Evolutionary conservation across 805 yeast genomes (phyloP).

Genomic region (Limtongia smithiae): DNA sequence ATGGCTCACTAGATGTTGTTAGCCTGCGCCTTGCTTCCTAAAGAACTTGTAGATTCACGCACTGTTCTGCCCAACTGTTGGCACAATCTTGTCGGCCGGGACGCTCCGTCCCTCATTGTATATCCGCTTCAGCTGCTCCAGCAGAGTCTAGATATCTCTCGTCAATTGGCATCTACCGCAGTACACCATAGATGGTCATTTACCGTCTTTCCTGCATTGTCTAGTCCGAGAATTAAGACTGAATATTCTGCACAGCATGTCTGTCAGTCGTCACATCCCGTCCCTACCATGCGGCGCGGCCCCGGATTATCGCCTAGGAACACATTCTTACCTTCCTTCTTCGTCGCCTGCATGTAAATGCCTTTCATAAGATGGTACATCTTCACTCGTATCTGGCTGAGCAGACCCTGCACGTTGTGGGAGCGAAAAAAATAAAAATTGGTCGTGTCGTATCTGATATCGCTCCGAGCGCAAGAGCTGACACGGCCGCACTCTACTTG

Average conservation of each 20-base stretch:
- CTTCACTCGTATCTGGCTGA: neutral
- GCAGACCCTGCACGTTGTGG: too few relatives aligned
- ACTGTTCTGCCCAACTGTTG: slow-evolving; percentile 93
- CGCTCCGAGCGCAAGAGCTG: too few relatives aligned
- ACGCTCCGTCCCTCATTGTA: slow-evolving; percentile 38
- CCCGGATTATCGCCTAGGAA: neutral
- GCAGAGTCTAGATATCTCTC: slow-evolving; percentile 44
- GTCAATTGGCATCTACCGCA: neutral
- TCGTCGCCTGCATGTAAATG: slow-evolving; percentile 55
- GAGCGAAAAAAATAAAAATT: too few relatives aligned
- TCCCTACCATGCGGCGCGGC: neutral
- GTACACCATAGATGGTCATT: slow-evolving; percentile 1
- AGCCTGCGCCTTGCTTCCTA: slow-evolving; percentile 29
- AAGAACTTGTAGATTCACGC: slow-evolving; percentile 36
- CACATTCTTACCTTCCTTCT: slow-evolving; percentile 46
- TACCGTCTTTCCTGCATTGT: slow-evolving; percentile 90
- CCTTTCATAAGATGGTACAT: slow-evolving; percentile 72
- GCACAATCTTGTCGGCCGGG: slow-evolving; percentile 59
- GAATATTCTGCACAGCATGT: slow-evolving; percentile 51
- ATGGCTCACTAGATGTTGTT: slow-evolving; percentile 39
- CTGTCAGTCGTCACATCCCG: neutral
- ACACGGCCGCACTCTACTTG: too few relatives aligned
- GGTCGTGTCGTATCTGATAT: too few relatives aligned
- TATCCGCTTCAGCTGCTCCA: slow-evolving; percentile 60
- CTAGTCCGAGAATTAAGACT: slow-evolving; percentile 79